Evolutionary conservation across 768 basidiomycete species (phyloP).

Genomic region (Boletus huronensis): DNA sequence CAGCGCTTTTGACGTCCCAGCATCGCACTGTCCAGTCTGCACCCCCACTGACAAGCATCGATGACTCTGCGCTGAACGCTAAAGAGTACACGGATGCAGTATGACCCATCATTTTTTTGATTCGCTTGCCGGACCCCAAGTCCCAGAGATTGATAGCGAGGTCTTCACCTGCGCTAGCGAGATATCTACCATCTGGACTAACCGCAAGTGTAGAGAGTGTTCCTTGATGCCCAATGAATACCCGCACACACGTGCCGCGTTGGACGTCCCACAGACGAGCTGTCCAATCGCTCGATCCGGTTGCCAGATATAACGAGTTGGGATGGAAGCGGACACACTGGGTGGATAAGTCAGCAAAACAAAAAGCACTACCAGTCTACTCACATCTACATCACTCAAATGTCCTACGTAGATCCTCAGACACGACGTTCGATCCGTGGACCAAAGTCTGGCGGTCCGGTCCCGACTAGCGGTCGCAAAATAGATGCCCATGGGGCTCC

Average conservation of each 20-base stretch:
- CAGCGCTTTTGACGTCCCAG: slow-evolving; percentile 89
- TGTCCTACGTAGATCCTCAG: slow-evolving; percentile 94
- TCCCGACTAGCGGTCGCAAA: slow-evolving; percentile 96
- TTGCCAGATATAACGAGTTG: slow-evolving; percentile 95
- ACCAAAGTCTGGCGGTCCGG: slow-evolving; percentile 93
- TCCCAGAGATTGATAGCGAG: slow-evolving; percentile 96
- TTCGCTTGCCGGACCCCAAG: slow-evolving; percentile 85
- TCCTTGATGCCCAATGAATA: slow-evolving; percentile 95
- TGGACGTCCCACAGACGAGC: slow-evolving; percentile 99
- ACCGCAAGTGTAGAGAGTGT: slow-evolving; percentile 81
- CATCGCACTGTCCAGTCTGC: slow-evolving; percentile 97
- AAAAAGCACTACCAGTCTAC: slow-evolving; percentile 30
- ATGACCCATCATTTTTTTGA: slow-evolving; percentile 97
- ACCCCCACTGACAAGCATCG: slow-evolving; percentile 84
- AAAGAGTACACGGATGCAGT: slow-evolving; percentile 85
- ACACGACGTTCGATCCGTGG: slow-evolving; percentile 83
- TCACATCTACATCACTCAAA: slow-evolving; percentile 92
- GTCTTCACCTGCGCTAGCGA: slow-evolving; percentile 92
- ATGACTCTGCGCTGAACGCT: slow-evolving; percentile 89
- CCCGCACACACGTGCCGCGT: slow-evolving; percentile 85
- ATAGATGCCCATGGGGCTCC: slow-evolving; percentile 98
- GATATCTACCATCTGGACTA: slow-evolving; percentile 90
- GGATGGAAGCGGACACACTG: slow-evolving; percentile 97
- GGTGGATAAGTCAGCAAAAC: slow-evolving; percentile 1
- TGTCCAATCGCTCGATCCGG: slow-evolving; percentile 95